Conservation (phyloP, 495 filamentous ascomycete species). For the Neurospora cerealis region DNA sequence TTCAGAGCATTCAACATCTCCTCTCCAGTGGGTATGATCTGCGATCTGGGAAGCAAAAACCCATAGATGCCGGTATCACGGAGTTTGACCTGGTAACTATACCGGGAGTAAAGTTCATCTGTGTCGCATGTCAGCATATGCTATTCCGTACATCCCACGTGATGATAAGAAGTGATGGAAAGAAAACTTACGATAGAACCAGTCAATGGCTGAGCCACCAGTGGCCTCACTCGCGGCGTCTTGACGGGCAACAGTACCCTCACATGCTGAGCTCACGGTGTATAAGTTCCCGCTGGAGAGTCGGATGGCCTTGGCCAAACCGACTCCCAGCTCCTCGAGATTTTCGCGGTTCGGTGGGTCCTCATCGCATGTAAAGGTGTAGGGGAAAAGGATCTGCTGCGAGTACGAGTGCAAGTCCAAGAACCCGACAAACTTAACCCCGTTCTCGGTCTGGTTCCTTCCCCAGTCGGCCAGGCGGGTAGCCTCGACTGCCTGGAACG, state of each 20-base stretch:
- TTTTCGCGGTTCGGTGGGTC: conserved; percentile 82
- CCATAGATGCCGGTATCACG: conserved; percentile 91
- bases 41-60: conserved; percentile 75
- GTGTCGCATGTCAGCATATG: not conserved
- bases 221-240: conserved; percentile 20
- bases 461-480: conserved; percentile 72
- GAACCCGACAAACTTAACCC: conserved; percentile 65
- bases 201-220: conserved; percentile 86
- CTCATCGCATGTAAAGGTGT: conserved; percentile 69
- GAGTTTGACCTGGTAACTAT: conserved; percentile 90
- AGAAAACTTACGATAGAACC: conserved; percentile 65
- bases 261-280: conserved; percentile 76
- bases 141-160: not conserved
- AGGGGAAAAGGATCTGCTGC: conserved; percentile 90
- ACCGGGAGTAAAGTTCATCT: conserved; percentile 66
- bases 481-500: conserved; percentile 80
- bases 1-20: conserved; percentile 75
- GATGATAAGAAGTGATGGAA: not conserved
- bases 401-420: conserved; percentile 93
- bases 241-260: conserved; percentile 52
- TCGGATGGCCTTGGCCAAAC: conserved; percentile 83
- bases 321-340: conserved; percentile 79
- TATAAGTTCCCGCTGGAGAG: conserved; percentile 65
- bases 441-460: conserved; percentile 67
- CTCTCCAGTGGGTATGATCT: conserved; percentile 84